Evolutionary conservation across 148 eudicot species (phyloP).

Genomic region (Chenopodium formosanum): DNA sequence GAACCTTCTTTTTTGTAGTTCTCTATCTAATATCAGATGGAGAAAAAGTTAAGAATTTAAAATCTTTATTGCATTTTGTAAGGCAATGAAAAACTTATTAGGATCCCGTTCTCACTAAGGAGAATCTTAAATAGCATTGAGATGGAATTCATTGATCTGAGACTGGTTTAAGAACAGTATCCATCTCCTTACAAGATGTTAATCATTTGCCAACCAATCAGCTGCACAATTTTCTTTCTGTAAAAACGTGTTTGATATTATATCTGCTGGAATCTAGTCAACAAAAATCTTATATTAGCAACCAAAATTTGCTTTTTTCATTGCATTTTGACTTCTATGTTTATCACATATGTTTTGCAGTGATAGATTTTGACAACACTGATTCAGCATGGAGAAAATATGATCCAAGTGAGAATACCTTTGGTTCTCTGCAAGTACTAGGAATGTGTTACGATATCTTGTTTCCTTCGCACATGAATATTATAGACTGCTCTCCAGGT

Average conservation of each 20-base stretch:
- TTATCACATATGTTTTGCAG: conserved; percentile 34
- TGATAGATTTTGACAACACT: conserved; percentile 70
- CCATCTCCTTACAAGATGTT: not conserved
- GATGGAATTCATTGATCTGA: not conserved
- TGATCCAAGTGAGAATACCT: conserved; percentile 51
- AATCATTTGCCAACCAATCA: too few relatives aligned
- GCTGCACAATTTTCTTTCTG: not conserved
- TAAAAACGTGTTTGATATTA: not conserved
- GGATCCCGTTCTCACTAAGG: too few relatives aligned
- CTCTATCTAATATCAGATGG: not conserved
- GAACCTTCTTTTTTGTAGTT: not conserved
- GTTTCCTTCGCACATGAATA: not conserved
- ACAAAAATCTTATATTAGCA: too few relatives aligned
- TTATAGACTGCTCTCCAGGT: conserved; percentile 1
- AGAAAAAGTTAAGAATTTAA: not conserved
- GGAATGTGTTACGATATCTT: not conserved
- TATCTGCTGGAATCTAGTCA: too few relatives aligned
- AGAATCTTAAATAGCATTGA: not conserved
- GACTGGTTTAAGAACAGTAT: not conserved
- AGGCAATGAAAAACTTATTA: too few relatives aligned
- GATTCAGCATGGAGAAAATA: conserved; percentile 72
- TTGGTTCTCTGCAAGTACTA: not conserved
- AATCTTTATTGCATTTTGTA: too few relatives aligned
- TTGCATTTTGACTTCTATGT: not conserved
- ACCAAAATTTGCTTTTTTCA: not conserved